Evolutionary conservation across 352 stramenopile species (phyloP).

Genomic region (Aphanomyces invadans): DNA sequence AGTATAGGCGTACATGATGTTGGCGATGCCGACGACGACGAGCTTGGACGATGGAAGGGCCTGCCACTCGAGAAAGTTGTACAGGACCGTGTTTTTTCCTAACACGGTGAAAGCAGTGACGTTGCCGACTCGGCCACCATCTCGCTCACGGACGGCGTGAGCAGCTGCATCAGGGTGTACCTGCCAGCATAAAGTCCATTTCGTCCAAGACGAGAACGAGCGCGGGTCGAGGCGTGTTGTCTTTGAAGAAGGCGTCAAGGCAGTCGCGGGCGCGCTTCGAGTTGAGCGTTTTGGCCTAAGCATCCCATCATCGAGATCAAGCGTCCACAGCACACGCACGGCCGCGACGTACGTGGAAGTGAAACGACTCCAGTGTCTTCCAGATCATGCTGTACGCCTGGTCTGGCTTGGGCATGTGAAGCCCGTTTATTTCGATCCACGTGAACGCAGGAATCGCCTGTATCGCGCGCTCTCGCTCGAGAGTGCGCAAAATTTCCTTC

Average conservation of each 20-base stretch:
- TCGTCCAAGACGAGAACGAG: constrained; percentile 60
- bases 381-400: constrained; percentile 57
- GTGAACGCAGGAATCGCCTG: constrained; percentile 38
- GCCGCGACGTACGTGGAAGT: background rate
- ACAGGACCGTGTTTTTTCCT: constrained; percentile 66
- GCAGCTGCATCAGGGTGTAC: background rate
- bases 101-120: background rate
- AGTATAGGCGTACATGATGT: constrained; percentile 41
- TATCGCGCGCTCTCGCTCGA: constrained; percentile 33
- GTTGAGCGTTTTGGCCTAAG: constrained; percentile 19
- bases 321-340: background rate
- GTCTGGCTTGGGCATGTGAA: constrained; percentile 60
- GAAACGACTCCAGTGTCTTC: constrained; percentile 37
- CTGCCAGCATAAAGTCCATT: constrained; percentile 67
- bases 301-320: background rate
- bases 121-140: background rate
- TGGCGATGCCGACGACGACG: constrained; percentile 63
- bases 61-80: constrained; percentile 76
- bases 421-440: constrained; percentile 61
- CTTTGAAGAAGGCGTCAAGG: constrained; percentile 38
- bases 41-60: constrained; percentile 47
- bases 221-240: constrained; percentile 35
- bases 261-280: constrained; percentile 15
- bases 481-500: constrained; percentile 47
- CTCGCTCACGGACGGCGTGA: background rate